Base-by-base conservation (phyloP, 78 protist genomes). In the Parvularia atlantis region DNA sequence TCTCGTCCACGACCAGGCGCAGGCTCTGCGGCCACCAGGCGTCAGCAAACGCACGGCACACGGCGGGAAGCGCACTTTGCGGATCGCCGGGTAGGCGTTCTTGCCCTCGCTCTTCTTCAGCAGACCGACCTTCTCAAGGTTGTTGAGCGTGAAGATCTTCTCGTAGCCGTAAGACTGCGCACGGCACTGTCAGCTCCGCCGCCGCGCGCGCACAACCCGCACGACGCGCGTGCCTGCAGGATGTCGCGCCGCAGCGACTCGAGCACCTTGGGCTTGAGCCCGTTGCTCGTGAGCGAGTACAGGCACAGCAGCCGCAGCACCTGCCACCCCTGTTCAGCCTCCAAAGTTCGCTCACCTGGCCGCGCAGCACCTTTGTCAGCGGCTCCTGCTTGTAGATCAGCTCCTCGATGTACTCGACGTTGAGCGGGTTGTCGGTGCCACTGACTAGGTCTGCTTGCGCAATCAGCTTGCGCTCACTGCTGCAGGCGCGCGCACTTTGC, bases 231-330 rank as follows among this genome's bases (percentile, higher is more conserved):
- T 14, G 62, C 77, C 66, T 80, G 86, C n/a, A 82, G 20, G 50
- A 90, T 66, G 1, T 79, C 75, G 0, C 52, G 5, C 37, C 76
- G 78, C 9, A 82, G 31, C 5, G 3, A 9, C 14, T 86, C 84
- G 46, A 68, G 79, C 41, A 26, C 50, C 40, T 50, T 82, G 20
- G n/a, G 31, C 56, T 63, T 66, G 66, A 93, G 28, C 50, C 97
- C 95, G 43, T 39, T 59, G 33, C 7, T 11, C 9, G 64, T 43
- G 20, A 85, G 10, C 48, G 92, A 85, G 19, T 36, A 30, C 30
- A 93, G 73, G 41, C 85, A 66, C 19, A 87, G 22, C 37, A 93
- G 63, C 43, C 96, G 75, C 26, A 89, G 68, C 24, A 82, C 86
- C 62, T 59, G 36, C 24, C 9, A 4, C 46, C 19, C n/a, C n/a